These are phyloP conservation scores for Backusella mclennaniae DNA, from an alignment of 192 early-diverging fungal genomes.

Conservation along the genomic window DNA sequence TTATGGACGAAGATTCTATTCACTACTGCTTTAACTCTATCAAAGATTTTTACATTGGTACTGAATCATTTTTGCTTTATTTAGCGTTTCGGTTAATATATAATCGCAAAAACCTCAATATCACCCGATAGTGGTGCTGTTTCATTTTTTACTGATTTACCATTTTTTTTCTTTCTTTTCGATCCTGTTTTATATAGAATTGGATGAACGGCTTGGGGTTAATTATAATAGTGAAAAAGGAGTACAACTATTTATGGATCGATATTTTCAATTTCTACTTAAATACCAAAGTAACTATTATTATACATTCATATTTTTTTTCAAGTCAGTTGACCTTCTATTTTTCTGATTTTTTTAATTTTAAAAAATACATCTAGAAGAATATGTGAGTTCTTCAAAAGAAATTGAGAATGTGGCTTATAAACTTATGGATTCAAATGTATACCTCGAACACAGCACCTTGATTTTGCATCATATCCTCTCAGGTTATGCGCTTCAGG, in stretches of 20 bases:
- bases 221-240: neutral
- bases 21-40: neutral
- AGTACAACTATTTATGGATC: neutral
- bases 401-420: neutral
- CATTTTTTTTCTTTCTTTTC: neutral
- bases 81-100: neutral
- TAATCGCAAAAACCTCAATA: slow-evolving; percentile 1
- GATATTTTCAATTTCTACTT: neutral
- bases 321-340: neutral
- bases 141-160: neutral
- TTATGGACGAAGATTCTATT: neutral
- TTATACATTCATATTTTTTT: neutral
- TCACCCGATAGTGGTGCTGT: neutral
- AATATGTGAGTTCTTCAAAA: neutral
- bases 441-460: slow-evolving; percentile 8
- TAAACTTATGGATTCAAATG: slow-evolving; percentile 2
- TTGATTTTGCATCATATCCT: neutral
- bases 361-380: neutral
- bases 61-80: neutral
- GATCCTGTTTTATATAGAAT: neutral
- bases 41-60: neutral
- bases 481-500: neutral
- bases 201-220: neutral
- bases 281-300: slow-evolving; percentile 3
- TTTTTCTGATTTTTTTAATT: neutral